A percentile compares a stretch with the other conserved stretches of the same genome.
These are phyloP conservation scores for Corchorus capsularis DNA, from an alignment of 345 rosid species.

Conservation along the genomic window DNA sequence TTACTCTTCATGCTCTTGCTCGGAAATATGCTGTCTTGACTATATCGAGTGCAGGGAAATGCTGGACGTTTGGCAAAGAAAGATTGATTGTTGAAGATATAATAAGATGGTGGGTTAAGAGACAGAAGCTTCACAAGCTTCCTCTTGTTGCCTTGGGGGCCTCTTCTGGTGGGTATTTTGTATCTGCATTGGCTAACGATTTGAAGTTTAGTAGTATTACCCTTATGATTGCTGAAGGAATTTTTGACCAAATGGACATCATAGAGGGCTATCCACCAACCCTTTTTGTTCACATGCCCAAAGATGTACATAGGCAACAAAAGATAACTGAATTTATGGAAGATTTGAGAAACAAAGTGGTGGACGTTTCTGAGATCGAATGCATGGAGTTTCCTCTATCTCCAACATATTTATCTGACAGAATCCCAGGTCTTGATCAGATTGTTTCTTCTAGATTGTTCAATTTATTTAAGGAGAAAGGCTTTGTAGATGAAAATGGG, in stretches of 20 bases:
- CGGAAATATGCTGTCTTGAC: slow-evolving; percentile 64
- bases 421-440: slow-evolving; percentile 60
- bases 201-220: slow-evolving; percentile 68
- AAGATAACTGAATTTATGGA: slow-evolving; percentile 60
- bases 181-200: slow-evolving; percentile 64
- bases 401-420: slow-evolving; percentile 45
- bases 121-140: slow-evolving; percentile 57
- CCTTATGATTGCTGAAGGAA: slow-evolving; percentile 88
- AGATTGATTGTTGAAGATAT: slow-evolving; percentile 47
- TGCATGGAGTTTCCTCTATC: slow-evolving; percentile 69
- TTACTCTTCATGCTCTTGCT: slow-evolving; percentile 65
- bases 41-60: slow-evolving; percentile 64
- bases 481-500: slow-evolving; percentile 68
- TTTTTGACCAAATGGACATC: slow-evolving; percentile 61
- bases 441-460: slow-evolving; percentile 56
- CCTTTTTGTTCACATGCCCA: slow-evolving; percentile 93
- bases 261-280: slow-evolving; percentile 69
- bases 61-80: slow-evolving; percentile 79
- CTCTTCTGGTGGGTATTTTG: slow-evolving; percentile 91
- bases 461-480: slow-evolving; percentile 52
- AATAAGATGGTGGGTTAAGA: slow-evolving; percentile 60
- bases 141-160: slow-evolving; percentile 94
- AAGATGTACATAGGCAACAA: slow-evolving; percentile 61
- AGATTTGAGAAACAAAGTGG: slow-evolving; percentile 55
- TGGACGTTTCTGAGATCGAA: slow-evolving; percentile 78